Base-by-base conservation (phyloP, 768 basidiomycete species). In the Leucogyrophana mollusca region DNA sequence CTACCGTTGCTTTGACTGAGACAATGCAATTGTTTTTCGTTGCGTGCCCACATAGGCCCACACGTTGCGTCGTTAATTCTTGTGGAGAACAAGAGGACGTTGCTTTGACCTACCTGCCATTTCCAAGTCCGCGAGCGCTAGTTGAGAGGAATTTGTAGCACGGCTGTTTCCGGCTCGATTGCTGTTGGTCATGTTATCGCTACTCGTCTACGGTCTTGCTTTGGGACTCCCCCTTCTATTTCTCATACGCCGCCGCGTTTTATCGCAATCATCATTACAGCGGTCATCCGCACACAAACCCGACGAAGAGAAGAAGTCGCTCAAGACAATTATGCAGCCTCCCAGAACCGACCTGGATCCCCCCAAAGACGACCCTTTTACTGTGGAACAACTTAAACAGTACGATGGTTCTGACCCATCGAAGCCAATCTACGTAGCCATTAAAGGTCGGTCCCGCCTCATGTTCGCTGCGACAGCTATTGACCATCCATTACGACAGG, bases 381-480 rank as follows among this genome's bases (percentile, higher is more conserved):
- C 89, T 0, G 73, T 74, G 13, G 77, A 78, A 50, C 66, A 88
- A 53, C 74, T 98, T 49, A 82, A 74, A 32, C 52, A 74, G 56
- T 93, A 73, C 62, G 82, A 94, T 64, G 94, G 94, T 14, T 69
- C 73, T 0, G 78, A 83, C 51, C 61, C 74, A 0, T 57, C 65
- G 33, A 80, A 79, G 55, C 90, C 91, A 1, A 90, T 98, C 51
- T 93, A 87, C 55, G 87, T 98, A 34, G 86, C 92, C 23, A 94
- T 98, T 71, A 97, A 96, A 76, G 91, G 90, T 84, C 47, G 34
- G 60, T 55, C 52, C 13, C 18, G 3, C 32, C 41, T 21, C 13
- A 34, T 0, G 11, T 21, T 13, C 53, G 20, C 38, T 27, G 36
- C 32, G n/a, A n/a, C n/a, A n/a, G 35, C 45, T 43, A 22, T 17